A percentile compares a stretch with the other conserved stretches of the same genome.
Evolutionary conservation across 140 eudicot species (phyloP).

Genomic region (Senecio squalidus): DNA sequence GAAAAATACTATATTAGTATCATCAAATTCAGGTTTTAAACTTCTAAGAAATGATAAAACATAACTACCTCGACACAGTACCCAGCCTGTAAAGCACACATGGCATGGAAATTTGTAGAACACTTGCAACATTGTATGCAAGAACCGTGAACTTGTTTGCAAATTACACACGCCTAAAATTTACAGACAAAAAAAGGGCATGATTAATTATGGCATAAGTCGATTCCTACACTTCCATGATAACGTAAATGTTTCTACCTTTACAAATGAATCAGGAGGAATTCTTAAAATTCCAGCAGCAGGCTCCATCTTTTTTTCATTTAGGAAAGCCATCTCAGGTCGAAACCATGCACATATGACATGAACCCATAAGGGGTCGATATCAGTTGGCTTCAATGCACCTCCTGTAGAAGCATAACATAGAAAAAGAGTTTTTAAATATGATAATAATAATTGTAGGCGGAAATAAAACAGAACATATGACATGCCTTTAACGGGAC

Average conservation of each 20-base stretch:
- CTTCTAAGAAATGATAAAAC: too few species aligned
- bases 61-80: slow-evolving; percentile 86
- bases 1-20: neutral
- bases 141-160: slow-evolving; percentile 91
- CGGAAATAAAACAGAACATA: neutral
- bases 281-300: slow-evolving; percentile 72
- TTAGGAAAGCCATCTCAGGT: slow-evolving; percentile 70
- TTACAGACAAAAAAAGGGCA: neutral
- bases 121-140: slow-evolving; percentile 90
- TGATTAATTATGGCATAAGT: neutral
- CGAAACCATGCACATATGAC: slow-evolving; percentile 93
- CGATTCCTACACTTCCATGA: neutral
- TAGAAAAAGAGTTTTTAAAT: too few species aligned
- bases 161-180: slow-evolving; percentile 69
- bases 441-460: too few species aligned
- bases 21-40: neutral
- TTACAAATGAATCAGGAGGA: slow-evolving; percentile 65
- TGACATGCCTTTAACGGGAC: slow-evolving; percentile 85
- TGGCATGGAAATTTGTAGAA: slow-evolving; percentile 75
- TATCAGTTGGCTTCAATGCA: slow-evolving; percentile 89
- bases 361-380: slow-evolving; percentile 82
- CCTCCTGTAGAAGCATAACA: slow-evolving; percentile 55
- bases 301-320: slow-evolving; percentile 86
- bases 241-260: slow-evolving; percentile 37
- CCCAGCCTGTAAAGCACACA: slow-evolving; percentile 83